These are phyloP conservation scores for Pseudogymnoascus pannorum DNA, from an alignment of 2,329 filamentous ascomycete species.

Conservation along the genomic window DNA sequence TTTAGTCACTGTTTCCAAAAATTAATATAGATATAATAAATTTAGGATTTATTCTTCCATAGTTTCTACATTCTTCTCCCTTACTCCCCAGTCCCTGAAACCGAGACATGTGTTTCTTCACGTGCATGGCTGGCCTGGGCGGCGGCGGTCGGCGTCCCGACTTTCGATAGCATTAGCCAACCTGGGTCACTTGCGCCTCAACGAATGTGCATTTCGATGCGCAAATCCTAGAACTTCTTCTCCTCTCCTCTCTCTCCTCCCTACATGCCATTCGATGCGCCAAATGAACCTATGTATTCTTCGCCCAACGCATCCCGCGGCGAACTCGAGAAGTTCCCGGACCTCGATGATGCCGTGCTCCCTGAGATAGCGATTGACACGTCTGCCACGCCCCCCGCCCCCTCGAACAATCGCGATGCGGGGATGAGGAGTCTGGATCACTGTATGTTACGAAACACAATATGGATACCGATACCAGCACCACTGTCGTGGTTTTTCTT, in stretches of 20 bases:
- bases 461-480: background rate
- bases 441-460: conserved; percentile 43
- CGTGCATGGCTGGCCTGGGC: background rate
- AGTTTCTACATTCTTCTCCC: background rate
- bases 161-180: background rate
- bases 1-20: background rate
- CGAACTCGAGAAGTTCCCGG: conserved; percentile 26
- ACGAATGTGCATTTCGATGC: conserved; percentile 5
- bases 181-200: conserved; percentile 2
- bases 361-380: conserved; percentile 9
- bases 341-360: conserved; percentile 26
- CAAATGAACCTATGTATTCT: conserved; percentile 30
- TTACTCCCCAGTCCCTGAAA: background rate
- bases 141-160: background rate
- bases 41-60: background rate
- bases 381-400: background rate
- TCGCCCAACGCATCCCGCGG: conserved; percentile 26
- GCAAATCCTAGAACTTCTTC: conserved; percentile 1
- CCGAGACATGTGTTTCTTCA: conserved; percentile 2
- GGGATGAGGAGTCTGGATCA: conserved; percentile 75
- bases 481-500: conserved; percentile 8
- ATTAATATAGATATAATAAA: background rate
- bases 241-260: background rate
- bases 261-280: conserved; percentile 11
- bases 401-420: conserved; percentile 47